These are phyloP conservation scores for Ustilago bromivora DNA, from an alignment of 1,284 basidiomycete species.

Conservation along the genomic window DNA sequence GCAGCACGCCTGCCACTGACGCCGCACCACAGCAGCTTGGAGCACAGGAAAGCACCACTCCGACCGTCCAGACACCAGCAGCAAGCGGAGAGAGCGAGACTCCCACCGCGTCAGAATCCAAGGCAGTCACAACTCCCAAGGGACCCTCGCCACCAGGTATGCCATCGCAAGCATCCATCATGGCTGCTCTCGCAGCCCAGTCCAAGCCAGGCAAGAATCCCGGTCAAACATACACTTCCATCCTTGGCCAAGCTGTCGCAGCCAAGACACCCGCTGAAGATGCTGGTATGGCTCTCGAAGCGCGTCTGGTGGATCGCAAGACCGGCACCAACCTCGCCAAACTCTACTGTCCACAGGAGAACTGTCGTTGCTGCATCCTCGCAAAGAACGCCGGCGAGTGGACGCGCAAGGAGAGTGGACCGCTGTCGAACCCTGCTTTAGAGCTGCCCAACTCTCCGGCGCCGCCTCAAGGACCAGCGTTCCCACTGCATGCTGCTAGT, in stretches of 20 bases:
- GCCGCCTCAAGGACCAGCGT: conserved; percentile 45
- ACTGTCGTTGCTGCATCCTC: conserved; percentile 62
- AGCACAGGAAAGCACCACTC: background rate
- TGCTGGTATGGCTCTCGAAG: conserved; percentile 62
- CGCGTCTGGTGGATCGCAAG: conserved; percentile 63
- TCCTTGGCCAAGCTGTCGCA: conserved; percentile 66
- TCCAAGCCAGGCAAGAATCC: conserved; percentile 44
- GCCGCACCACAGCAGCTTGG: background rate
- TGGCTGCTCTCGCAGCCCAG: conserved; percentile 56
- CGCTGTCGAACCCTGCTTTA: conserved; percentile 49
- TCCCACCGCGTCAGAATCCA: background rate
- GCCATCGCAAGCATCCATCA: conserved; percentile 51
- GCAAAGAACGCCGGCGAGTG: conserved; percentile 56
- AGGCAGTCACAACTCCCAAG: conserved; percentile 10
- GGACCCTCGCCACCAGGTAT: conserved; percentile 40
- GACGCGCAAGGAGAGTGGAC: conserved; percentile 62
- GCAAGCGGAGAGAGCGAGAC: conserved; percentile 6
- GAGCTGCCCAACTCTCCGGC: conserved; percentile 51
- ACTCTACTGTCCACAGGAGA: conserved; percentile 65
- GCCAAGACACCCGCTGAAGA: conserved; percentile 67
- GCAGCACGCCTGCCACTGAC: conserved; percentile 1
- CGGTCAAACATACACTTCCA: conserved; percentile 50
- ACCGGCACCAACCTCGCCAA: conserved; percentile 56
- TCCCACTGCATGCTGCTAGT: conserved; percentile 32
- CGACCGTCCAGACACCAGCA: conserved; percentile 4